Percentiles rank a stretch among this genome's conserved stretches.
Evolutionary conservation across 2,329 filamentous ascomycete species (phyloP).

Genomic region (Tolypocladium album): DNA sequence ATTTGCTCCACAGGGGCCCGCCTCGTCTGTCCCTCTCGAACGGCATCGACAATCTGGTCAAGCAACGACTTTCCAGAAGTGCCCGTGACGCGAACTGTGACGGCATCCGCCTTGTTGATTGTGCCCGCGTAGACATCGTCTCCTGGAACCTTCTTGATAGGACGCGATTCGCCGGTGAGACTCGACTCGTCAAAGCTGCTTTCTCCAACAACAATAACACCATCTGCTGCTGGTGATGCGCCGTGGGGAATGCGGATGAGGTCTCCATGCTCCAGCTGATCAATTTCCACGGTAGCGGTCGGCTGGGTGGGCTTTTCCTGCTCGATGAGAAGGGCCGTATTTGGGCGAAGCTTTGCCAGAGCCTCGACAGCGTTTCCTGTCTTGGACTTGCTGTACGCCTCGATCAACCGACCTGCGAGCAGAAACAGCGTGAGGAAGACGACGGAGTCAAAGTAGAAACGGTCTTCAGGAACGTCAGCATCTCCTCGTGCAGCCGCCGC

Average conservation of each 20-base stretch:
- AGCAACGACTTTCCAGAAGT: conserved; percentile 63
- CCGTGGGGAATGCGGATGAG: conserved; percentile 67
- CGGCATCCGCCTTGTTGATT: conserved; percentile 55
- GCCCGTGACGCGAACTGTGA: conserved; percentile 54
- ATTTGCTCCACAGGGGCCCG: conserved; percentile 67
- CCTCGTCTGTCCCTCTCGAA: conserved; percentile 67
- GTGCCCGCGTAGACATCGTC: conserved; percentile 64
- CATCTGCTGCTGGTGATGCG: conserved; percentile 76
- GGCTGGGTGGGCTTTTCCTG: conserved; percentile 24
- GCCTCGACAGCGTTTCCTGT: conserved; percentile 78
- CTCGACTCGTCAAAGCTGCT: conserved; percentile 81
- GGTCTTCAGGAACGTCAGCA: conserved; percentile 27
- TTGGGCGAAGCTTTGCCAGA: conserved; percentile 66
- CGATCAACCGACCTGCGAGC: conserved; percentile 61
- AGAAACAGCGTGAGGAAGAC: conserved; percentile 87
- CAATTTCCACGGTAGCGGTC: conserved; percentile 41
- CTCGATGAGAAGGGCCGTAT: conserved; percentile 61
- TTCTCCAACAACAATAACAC: conserved; percentile 50
- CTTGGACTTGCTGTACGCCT: conserved; percentile 85
- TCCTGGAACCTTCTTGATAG: conserved; percentile 50
- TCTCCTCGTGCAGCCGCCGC: conserved; percentile 40
- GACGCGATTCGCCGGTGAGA: conserved; percentile 67
- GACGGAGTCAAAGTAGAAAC: conserved; percentile 83
- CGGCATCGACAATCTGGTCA: conserved; percentile 67
- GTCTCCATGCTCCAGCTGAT: conserved; percentile 67